phyloP scores from a whole-genome alignment of 176 grass and related monocot species.

The Raddia guianensis region DNA sequence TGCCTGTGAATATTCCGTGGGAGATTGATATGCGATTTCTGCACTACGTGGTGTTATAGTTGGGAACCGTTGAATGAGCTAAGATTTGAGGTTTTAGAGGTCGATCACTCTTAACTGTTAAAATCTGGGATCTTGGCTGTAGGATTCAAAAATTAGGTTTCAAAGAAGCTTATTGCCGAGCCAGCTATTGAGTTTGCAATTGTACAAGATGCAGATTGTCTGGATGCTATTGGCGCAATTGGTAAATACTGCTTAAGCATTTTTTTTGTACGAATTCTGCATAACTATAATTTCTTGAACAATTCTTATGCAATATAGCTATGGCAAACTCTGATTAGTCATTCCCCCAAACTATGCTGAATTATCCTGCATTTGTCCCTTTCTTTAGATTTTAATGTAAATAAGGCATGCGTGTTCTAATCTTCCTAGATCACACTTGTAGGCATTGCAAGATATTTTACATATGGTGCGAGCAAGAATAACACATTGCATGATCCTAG shows the following conservation, averaged over 20 bases:
- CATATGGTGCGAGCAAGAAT: conserved; percentile 90
- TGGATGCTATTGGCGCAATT: conserved; percentile 91
- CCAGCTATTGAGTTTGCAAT: conserved; percentile 72
- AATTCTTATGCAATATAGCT: neutral
- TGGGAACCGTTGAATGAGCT: too few species aligned
- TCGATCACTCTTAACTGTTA: neutral
- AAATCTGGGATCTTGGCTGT: conserved; percentile 17
- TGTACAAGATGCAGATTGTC: conserved; percentile 93
- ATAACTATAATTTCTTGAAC: neutral
- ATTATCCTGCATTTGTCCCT: neutral
- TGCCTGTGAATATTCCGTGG: too few species aligned
- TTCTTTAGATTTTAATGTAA: neutral
- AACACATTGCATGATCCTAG: conserved; percentile 77
- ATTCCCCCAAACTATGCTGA: neutral
- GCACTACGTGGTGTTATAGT: too few species aligned
- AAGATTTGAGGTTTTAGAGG: too few species aligned
- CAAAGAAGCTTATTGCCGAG: conserved; percentile 43
- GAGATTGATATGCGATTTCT: too few species aligned
- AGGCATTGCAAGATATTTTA: conserved; percentile 94
- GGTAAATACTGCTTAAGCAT: conserved; percentile 45
- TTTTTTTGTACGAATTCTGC: neutral
- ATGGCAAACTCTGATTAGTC: conserved; percentile 1
- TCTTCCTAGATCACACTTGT: conserved; percentile 32
- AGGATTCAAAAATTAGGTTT: conserved; percentile 93
- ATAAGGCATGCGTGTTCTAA: too few species aligned